A percentile compares a stretch with the other conserved stretches of the same genome.
Evolutionary conservation across 2,329 filamentous ascomycete genomes (phyloP).

Genomic region (Alternaria conjuncta): DNA sequence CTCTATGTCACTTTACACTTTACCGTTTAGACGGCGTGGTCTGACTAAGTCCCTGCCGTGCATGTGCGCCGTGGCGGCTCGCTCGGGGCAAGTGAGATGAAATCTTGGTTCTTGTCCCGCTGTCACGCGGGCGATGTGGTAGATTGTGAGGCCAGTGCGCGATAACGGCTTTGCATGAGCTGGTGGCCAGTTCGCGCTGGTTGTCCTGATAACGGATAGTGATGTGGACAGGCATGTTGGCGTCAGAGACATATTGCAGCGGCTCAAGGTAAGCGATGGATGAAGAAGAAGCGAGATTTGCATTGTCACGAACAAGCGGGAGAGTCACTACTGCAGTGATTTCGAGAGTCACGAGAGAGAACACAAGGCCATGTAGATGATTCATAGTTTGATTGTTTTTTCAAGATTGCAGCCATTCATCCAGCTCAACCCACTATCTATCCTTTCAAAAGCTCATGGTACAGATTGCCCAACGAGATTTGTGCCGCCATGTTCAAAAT

Average conservation of each 20-base stretch:
- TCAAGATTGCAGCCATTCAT: constrained; percentile 18
- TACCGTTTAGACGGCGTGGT: not conserved
- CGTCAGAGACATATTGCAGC: not conserved
- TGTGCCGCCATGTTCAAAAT: constrained; percentile 5
- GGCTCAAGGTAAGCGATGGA: not conserved
- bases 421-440: constrained; percentile 22
- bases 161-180: not conserved
- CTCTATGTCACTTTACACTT: not conserved
- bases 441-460: constrained; percentile 12
- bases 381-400: constrained; percentile 14
- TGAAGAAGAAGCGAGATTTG: constrained; percentile 5
- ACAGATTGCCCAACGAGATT: constrained; percentile 17
- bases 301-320: not conserved
- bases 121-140: not conserved
- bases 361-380: not conserved
- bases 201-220: not conserved
- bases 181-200: not conserved
- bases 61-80: not conserved
- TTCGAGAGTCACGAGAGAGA: not conserved
- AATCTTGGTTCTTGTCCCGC: not conserved
- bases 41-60: not conserved
- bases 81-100: constrained; percentile 1
- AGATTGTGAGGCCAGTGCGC: not conserved
- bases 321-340: not conserved
- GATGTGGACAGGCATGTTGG: constrained; percentile 2